phyloP scores from a whole-genome alignment of 257 asterid species.

The Eustoma russellianum region DNA sequence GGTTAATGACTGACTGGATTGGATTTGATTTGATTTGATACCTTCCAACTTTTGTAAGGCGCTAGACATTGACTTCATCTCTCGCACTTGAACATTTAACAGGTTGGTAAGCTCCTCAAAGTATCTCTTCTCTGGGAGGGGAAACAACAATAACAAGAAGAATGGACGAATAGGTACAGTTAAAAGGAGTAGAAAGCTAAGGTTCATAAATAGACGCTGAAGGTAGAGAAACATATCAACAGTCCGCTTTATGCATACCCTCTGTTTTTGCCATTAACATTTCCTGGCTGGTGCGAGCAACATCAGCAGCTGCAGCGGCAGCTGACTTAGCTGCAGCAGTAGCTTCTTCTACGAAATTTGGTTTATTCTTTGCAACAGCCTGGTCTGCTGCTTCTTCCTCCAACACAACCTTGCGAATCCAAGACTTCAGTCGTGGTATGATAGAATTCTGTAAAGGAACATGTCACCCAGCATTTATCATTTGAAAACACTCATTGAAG shows the following conservation, averaged over 20 bases:
- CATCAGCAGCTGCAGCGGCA: constrained; percentile 88
- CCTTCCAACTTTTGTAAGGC: constrained; percentile 73
- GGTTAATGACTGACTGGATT: too few relatives aligned
- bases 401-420: constrained; percentile 74
- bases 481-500: not conserved
- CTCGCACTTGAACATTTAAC: constrained; percentile 62
- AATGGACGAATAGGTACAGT: too few relatives aligned
- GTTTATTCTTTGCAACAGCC: constrained; percentile 34
- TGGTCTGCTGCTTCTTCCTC: constrained; percentile 61
- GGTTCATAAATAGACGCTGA: too few relatives aligned
- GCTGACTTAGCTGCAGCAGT: constrained; percentile 90
- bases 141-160: not conserved
- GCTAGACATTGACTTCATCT: constrained; percentile 80
- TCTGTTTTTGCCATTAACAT: constrained; percentile 59
- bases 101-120: constrained; percentile 69
- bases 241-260: constrained; percentile 29
- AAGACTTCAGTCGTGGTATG: constrained; percentile 77
- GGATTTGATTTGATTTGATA: constrained; percentile 23
- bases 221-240: not conserved
- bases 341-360: constrained; percentile 75
- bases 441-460: constrained; percentile 50
- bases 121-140: constrained; percentile 68
- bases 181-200: too few relatives aligned
- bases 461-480: constrained; percentile 11
- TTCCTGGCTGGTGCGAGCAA: constrained; percentile 90